Percentiles rank a stretch among this genome's conserved stretches.
phyloP scores from a whole-genome alignment of 192 early-diverging fungal species.

The Backusella tuberculispora region DNA sequence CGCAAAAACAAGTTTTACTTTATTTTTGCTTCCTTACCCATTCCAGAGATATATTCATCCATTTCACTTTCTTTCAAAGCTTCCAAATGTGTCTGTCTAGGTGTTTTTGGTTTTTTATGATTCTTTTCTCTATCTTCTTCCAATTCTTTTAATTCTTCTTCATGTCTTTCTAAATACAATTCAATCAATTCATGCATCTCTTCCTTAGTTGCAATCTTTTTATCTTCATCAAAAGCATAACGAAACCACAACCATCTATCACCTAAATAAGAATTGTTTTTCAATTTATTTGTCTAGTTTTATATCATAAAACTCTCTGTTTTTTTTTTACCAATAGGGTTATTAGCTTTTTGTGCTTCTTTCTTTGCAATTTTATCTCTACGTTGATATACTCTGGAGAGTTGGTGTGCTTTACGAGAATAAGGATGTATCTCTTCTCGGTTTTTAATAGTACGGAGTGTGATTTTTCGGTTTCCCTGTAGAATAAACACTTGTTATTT shows the following conservation, averaged over 20 bases:
- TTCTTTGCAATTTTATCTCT: constrained; percentile 54
- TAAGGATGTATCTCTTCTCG: constrained; percentile 58
- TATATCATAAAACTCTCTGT: not conserved
- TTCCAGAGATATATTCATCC: constrained; percentile 55
- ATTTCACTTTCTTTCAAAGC: constrained; percentile 49
- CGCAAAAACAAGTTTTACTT: not conserved
- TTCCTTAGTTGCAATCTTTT: constrained; percentile 34
- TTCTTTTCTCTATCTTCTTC: constrained; percentile 43
- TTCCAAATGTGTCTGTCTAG: constrained; percentile 46
- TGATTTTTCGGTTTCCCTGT: constrained; percentile 51
- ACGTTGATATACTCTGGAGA: constrained; percentile 51
- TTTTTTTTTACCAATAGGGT: constrained; percentile 37
- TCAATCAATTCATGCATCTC: constrained; percentile 45
- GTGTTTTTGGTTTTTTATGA: constrained; percentile 49
- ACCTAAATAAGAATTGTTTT: constrained; percentile 35
- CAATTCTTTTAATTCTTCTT: constrained; percentile 52
- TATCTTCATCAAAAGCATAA: constrained; percentile 52
- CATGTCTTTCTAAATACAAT: constrained; percentile 50
- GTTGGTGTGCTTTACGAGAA: constrained; percentile 58
- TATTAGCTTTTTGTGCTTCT: constrained; percentile 31
- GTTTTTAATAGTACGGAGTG: constrained; percentile 62
- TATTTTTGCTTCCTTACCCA: constrained; percentile 47
- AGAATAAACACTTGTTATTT: not conserved
- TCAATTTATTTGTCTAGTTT: constrained; percentile 11
- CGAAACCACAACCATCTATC: constrained; percentile 60